Evolutionary conservation across 225 moss, liverwort and hornwort species (phyloP).

Genomic region (Physcomitrium patens): DNA sequence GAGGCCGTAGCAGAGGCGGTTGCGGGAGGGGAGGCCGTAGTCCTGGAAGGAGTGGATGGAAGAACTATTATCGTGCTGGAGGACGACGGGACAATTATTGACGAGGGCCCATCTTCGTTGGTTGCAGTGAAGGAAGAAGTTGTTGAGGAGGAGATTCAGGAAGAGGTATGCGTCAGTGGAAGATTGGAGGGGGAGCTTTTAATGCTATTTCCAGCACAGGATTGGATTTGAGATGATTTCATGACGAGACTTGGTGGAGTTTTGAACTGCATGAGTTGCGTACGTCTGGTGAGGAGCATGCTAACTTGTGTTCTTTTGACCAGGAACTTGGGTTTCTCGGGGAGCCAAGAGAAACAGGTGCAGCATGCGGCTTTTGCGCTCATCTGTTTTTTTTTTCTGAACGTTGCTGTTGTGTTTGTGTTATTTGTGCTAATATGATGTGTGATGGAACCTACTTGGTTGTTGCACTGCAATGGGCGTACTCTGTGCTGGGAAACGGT

Average conservation of each 20-base stretch:
- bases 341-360: constrained; percentile 70
- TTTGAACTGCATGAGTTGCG: constrained; percentile 6
- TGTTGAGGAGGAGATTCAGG: constrained; percentile 36
- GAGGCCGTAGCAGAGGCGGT: constrained; percentile 55
- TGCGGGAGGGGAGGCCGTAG: constrained; percentile 46
- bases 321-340: constrained; percentile 92
- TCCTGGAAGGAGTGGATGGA: constrained; percentile 48
- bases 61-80: constrained; percentile 53
- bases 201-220: no score
- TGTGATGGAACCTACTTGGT: not conserved
- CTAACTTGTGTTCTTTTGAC: constrained; percentile 31
- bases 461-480: not conserved
- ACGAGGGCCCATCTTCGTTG: constrained; percentile 43
- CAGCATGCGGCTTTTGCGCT: constrained; percentile 4
- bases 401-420: not conserved
- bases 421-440: not conserved
- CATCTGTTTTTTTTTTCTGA: not conserved
- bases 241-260: not conserved
- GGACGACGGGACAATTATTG: constrained; percentile 57
- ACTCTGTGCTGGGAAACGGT: constrained; percentile 11
- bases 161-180: constrained; percentile 40
- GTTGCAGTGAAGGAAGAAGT: constrained; percentile 55
- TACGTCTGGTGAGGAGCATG: not conserved
- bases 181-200: no score
- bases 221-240: not conserved